Evolutionary conservation across 306 rosid genomes (phyloP).

Genomic region (Prunus davidiana): DNA sequence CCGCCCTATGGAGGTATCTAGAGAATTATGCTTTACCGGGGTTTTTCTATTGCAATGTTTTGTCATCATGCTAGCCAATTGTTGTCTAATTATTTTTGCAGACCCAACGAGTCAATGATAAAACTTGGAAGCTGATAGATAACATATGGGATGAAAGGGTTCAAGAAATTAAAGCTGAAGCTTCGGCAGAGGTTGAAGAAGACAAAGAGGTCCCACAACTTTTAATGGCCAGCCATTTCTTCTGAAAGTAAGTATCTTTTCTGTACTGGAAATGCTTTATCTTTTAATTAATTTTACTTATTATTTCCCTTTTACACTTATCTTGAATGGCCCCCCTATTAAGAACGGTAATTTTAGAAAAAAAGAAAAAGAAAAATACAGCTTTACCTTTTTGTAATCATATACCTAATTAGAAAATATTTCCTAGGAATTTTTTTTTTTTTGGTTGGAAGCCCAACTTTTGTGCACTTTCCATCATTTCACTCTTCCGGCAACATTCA

Average conservation of each 20-base stretch:
- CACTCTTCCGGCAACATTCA: neutral
- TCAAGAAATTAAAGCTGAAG: constrained; percentile 64
- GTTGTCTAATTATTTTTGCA: constrained; percentile 32
- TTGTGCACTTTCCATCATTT: neutral
- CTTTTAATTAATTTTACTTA: neutral
- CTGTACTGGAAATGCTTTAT: constrained; percentile 26
- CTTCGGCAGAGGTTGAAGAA: constrained; percentile 67
- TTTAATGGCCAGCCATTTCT: constrained; percentile 87
- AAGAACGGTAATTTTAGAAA: neutral
- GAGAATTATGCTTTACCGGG: constrained; percentile 13
- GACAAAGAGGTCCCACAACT: constrained; percentile 82
- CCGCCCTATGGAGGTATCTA: constrained; percentile 77
- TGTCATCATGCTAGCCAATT: constrained; percentile 16
- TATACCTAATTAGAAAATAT: neutral
- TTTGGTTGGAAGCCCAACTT: neutral
- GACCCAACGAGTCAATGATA: constrained; percentile 81
- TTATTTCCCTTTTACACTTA: neutral
- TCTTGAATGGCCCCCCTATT: neutral
- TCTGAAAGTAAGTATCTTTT: constrained; percentile 44
- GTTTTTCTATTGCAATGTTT: constrained; percentile 14
- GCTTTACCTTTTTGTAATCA: neutral
- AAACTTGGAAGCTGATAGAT: constrained; percentile 93
- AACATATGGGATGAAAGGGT: constrained; percentile 79
- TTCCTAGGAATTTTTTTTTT: neutral
- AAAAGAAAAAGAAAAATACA: too few relatives aligned